Percentiles rank a stretch among this genome's conserved stretches.
Conservation (phyloP, 331 rosid genomes). For the Dryas integrifolia region DNA sequence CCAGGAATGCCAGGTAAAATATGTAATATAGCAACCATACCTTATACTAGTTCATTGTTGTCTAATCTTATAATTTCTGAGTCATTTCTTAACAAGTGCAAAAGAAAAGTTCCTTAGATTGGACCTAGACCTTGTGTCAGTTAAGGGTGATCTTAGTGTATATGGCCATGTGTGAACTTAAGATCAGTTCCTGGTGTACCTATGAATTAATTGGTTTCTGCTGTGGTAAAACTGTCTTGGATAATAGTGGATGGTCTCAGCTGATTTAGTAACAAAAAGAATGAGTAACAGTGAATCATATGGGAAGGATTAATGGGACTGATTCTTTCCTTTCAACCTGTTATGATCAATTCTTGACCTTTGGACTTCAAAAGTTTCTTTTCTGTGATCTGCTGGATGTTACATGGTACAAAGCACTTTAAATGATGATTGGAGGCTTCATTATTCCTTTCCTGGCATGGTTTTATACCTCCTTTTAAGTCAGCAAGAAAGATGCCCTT, state of each 20-base stretch:
- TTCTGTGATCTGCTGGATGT: neutral
- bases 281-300: neutral
- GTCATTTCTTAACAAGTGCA: neutral
- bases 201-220: too few species aligned
- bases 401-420: neutral
- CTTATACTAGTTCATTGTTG: neutral
- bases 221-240: neutral
- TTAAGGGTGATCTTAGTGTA: neutral
- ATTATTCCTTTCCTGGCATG: neutral
- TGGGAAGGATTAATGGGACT: neutral
- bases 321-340: neutral
- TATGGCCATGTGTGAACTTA: neutral
- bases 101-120: neutral
- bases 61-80: neutral
- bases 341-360: neutral
- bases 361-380: neutral
- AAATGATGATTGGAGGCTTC: neutral
- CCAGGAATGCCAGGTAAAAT: conserved; percentile 86
- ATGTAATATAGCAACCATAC: neutral
- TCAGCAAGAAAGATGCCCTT: neutral
- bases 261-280: neutral
- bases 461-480: neutral
- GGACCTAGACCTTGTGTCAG: neutral
- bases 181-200: too few species aligned
- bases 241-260: neutral